These are phyloP conservation scores for Camelina sativa DNA, from an alignment of 345 rosid species.

Conservation along the genomic window DNA sequence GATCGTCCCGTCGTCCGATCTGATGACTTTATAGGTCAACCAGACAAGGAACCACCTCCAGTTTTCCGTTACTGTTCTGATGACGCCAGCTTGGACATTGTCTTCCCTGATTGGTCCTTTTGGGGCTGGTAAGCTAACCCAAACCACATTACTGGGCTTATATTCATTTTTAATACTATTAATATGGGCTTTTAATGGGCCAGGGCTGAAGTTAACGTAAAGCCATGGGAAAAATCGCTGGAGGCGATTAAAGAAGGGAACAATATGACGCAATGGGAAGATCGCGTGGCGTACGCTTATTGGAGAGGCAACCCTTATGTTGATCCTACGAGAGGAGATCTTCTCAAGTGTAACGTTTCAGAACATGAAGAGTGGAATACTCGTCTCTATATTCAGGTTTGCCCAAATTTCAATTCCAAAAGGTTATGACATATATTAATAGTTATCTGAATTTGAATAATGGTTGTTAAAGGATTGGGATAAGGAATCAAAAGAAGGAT, in stretches of 20 bases:
- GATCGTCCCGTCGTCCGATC: conserved; percentile 56
- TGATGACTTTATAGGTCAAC: conserved; percentile 46
- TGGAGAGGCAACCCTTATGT: conserved; percentile 65
- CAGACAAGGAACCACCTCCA: conserved; percentile 55
- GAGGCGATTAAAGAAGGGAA: conserved; percentile 50
- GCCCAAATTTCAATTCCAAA: not conserved
- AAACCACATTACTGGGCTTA: not conserved
- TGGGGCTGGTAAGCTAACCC: conserved; percentile 73
- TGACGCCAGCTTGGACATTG: conserved; percentile 55
- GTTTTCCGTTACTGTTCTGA: conserved; percentile 68
- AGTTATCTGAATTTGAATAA: not conserved
- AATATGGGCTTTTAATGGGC: conserved; percentile 31
- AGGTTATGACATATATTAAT: not conserved
- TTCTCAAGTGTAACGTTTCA: conserved; percentile 45
- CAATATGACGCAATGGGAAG: conserved; percentile 45
- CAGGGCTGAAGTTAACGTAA: conserved; percentile 57
- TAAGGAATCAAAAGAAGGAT: conserved; percentile 48
- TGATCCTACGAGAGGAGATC: conserved; percentile 47
- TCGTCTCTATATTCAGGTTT: conserved; percentile 46
- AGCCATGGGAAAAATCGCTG: conserved; percentile 49
- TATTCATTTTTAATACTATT: not conserved
- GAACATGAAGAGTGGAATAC: conserved; percentile 47
- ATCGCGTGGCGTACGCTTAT: conserved; percentile 60
- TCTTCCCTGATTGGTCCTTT: conserved; percentile 83
- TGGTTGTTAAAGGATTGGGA: conserved; percentile 52